Percentiles rank a stretch among this genome's conserved stretches.
phyloP scores from a whole-genome alignment of 2,329 filamentous ascomycete species.

The Thelonectria rubi region DNA sequence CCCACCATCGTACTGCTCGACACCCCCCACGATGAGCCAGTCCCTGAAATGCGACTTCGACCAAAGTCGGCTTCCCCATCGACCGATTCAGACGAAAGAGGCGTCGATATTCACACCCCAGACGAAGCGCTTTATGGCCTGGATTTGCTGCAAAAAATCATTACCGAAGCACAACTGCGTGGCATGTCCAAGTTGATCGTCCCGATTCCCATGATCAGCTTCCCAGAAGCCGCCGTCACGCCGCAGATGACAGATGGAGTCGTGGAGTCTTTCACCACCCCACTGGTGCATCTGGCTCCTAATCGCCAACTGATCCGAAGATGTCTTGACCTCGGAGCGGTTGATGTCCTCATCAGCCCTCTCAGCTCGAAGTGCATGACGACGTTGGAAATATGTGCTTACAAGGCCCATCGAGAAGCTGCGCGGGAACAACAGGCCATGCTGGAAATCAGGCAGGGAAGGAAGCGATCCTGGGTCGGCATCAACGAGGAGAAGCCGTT shows the following conservation, averaged over 20 bases:
- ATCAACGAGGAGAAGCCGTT: conserved; percentile 86
- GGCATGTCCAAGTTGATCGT: conserved; percentile 66
- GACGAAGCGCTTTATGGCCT: conserved; percentile 65
- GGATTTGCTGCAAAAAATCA: conserved; percentile 63
- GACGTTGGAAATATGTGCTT: conserved; percentile 82
- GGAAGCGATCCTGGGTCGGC: conserved; percentile 93
- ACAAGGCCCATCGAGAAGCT: conserved; percentile 81
- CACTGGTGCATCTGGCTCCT: conserved; percentile 41
- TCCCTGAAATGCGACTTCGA: conserved; percentile 46
- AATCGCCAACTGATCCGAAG: conserved; percentile 64
- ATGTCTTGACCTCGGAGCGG: conserved; percentile 86
- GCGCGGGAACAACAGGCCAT: conserved; percentile 76
- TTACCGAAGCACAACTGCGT: conserved; percentile 65
- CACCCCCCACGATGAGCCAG: conserved; percentile 60
- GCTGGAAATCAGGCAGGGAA: conserved; percentile 74
- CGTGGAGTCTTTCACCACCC: conserved; percentile 47
- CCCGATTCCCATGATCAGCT: conserved; percentile 63
- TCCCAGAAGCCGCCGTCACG: conserved; percentile 44
- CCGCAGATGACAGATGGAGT: conserved; percentile 50
- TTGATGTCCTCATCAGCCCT: conserved; percentile 85
- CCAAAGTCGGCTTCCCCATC: conserved; percentile 58
- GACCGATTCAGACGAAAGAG: conserved; percentile 47
- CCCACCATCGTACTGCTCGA: conserved; percentile 68
- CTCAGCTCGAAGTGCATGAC: conserved; percentile 77
- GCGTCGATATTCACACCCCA: conserved; percentile 52